Base-by-base conservation (phyloP, 2,329 filamentous ascomycete genomes). In the Exophiala alcalophila region DNA sequence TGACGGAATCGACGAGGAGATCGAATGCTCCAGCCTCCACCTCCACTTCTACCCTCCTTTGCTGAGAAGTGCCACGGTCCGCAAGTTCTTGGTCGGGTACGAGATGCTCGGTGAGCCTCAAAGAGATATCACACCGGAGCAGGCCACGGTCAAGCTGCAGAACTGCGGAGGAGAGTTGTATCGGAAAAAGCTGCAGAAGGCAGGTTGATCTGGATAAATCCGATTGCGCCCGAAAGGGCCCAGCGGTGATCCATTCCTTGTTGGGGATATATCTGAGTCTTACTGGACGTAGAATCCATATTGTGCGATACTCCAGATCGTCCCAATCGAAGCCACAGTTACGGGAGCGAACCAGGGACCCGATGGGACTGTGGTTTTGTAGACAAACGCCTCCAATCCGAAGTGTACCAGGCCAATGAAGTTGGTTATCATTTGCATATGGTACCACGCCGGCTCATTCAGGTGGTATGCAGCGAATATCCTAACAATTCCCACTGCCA, bases 41-140 rank as follows among this genome's bases (percentile, higher is more conserved):
- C 83, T 98, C 71, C 92, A 98, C 69, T 98, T 98, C 66, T 97
- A 96, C 64, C 92, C 92, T 28, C 92, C 92, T 9, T 73, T 98
- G 32, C 73, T 98, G 52, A 81, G 92, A 43, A 95, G 89, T 32
- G 90, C 92, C 2, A 95, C 89, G 0, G 90, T 98, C 32, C 82
- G 86, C 56, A 98, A 98, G 70, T 98, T 97, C 68, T 67, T 97
- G 38, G 92, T 98, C 23, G 92, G 92, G 52, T 97, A 94, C 63
- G 92, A 98, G 68, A 76, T 98, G 68, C 80, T 98, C 79, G 92
- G 86, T 2, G 92, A 98, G 69, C 91, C 92, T n/a, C 92, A 98
- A 67, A 79, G 92, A 46, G 92, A 98, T 63, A 97, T 98, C 58
- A 98, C 92, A 0, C 91, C 92, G 0, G 92, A 98, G 67, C 92